Percentiles rank a stretch among this genome's conserved stretches.
These are phyloP conservation scores for Babesia bigemina DNA, from an alignment of 169 alveolate genomes.

Conservation along the genomic window DNA sequence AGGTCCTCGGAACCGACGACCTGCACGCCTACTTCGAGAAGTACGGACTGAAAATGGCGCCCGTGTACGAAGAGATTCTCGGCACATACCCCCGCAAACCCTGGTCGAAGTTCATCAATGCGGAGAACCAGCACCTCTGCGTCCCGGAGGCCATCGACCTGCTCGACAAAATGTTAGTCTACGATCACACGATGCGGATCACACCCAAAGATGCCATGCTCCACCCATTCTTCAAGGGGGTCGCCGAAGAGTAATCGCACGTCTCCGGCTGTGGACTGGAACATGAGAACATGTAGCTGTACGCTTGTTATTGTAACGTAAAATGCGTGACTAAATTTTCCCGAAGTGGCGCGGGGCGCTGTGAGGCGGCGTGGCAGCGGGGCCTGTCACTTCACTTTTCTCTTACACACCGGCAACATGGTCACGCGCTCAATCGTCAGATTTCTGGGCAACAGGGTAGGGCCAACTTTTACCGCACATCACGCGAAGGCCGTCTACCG, in stretches of 20 bases:
- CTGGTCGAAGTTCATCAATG: conserved; percentile 91
- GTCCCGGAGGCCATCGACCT: conserved; percentile 92
- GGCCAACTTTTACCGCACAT: not conserved
- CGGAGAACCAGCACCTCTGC: conserved; percentile 88
- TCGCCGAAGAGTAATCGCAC: conserved; percentile 57
- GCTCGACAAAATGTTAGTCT: conserved; percentile 93
- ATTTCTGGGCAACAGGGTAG: not conserved
- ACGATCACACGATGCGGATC: conserved; percentile 95
- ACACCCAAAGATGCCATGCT: conserved; percentile 97
- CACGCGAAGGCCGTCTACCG: not conserved
- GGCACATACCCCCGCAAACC: conserved; percentile 90
- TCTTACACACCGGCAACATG: not conserved
- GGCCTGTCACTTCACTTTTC: not conserved
- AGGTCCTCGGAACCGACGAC: conserved; percentile 94
- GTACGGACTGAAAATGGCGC: conserved; percentile 85
- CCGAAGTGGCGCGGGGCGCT: not conserved
- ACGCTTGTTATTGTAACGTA: not conserved
- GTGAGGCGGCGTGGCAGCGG: not conserved
- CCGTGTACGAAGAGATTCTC: conserved; percentile 84
- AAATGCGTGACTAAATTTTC: not conserved
- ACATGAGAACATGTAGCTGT: not conserved
- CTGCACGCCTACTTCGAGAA: conserved; percentile 87
- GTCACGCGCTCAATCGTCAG: not conserved
- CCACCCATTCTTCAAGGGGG: conserved; percentile 94
- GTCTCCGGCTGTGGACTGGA: not conserved